phyloP scores from a whole-genome alignment of 306 rosid species.

The Corylus avellana region DNA sequence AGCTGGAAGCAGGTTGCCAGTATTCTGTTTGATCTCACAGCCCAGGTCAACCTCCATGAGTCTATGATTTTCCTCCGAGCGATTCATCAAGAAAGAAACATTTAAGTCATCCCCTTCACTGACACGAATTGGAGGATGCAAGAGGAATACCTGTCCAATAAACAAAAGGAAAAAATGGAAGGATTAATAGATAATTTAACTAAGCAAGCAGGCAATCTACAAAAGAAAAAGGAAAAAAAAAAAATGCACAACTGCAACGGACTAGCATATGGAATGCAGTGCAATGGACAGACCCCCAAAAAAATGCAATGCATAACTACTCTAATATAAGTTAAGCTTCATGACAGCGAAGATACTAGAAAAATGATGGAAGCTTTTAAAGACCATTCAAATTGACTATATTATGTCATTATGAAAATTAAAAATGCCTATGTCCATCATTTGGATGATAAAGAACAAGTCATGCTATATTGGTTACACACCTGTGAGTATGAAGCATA shows the following conservation, averaged over 20 bases:
- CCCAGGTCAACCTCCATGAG: constrained; percentile 90
- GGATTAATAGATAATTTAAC: constrained; percentile 1
- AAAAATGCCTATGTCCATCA: not conserved
- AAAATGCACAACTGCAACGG: not conserved
- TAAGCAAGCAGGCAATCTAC: not conserved
- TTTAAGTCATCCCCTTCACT: constrained; percentile 63
- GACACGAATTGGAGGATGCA: constrained; percentile 65
- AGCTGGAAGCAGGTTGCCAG: constrained; percentile 58
- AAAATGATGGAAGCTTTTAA: not conserved
- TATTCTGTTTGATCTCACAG: constrained; percentile 58
- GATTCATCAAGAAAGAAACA: constrained; percentile 77
- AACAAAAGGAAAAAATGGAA: constrained; percentile 1
- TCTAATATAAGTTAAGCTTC: not conserved
- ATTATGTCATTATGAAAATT: not conserved
- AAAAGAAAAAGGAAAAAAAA: not conserved
- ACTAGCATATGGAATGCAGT: constrained; percentile 18
- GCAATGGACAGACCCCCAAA: constrained; percentile 6
- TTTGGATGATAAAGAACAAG: not conserved
- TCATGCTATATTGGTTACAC: not conserved
- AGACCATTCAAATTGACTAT: constrained; percentile 7
- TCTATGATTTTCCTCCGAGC: constrained; percentile 89
- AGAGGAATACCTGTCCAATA: constrained; percentile 68
- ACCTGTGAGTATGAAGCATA: not conserved
- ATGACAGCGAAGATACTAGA: not conserved
- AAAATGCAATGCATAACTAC: not conserved